Percentiles rank a stretch among this genome's conserved stretches.
Evolutionary conservation across 495 filamentous ascomycete genomes (phyloP).

Genomic region (Tuber borchii): DNA sequence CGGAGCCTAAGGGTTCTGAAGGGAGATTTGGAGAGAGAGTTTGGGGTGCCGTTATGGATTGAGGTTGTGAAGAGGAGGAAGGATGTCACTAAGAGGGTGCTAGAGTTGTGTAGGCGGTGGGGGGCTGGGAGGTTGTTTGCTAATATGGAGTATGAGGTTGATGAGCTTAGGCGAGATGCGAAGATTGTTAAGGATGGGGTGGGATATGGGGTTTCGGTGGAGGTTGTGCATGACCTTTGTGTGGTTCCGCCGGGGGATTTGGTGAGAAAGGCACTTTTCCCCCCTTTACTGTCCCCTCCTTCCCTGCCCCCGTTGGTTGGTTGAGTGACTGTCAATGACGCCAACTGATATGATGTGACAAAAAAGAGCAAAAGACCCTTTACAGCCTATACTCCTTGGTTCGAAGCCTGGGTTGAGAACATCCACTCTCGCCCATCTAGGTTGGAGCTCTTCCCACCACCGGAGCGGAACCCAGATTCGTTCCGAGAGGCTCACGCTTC

Average conservation of each 20-base stretch:
- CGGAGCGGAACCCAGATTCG: slow-evolving; percentile 54
- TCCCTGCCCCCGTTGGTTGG: neutral
- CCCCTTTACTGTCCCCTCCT: neutral
- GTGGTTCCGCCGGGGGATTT: slow-evolving; percentile 69
- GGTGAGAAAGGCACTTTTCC: slow-evolving; percentile 31
- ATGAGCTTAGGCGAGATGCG: slow-evolving; percentile 68
- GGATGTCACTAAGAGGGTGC: slow-evolving; percentile 56
- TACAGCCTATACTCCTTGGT: slow-evolving; percentile 80
- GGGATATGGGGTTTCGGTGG: slow-evolving; percentile 57
- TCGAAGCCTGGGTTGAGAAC: slow-evolving; percentile 63
- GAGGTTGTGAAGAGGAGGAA: slow-evolving; percentile 63
- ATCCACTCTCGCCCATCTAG: slow-evolving; percentile 61
- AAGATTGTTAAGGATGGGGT: slow-evolving; percentile 56
- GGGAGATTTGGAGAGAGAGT: slow-evolving; percentile 54
- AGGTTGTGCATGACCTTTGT: slow-evolving; percentile 69
- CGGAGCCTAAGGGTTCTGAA: slow-evolving; percentile 61
- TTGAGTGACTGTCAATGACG: neutral
- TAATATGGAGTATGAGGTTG: slow-evolving; percentile 73
- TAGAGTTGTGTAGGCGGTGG: slow-evolving; percentile 66
- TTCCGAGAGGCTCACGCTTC: slow-evolving; percentile 51
- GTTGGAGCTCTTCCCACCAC: slow-evolving; percentile 55
- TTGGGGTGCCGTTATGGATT: slow-evolving; percentile 75
- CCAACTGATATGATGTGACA: neutral
- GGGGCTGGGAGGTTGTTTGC: slow-evolving; percentile 64
- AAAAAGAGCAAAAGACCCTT: slow-evolving; percentile 60